Base-by-base conservation (phyloP, 345 rosid genomes). In the Eucalyptus regnans region DNA sequence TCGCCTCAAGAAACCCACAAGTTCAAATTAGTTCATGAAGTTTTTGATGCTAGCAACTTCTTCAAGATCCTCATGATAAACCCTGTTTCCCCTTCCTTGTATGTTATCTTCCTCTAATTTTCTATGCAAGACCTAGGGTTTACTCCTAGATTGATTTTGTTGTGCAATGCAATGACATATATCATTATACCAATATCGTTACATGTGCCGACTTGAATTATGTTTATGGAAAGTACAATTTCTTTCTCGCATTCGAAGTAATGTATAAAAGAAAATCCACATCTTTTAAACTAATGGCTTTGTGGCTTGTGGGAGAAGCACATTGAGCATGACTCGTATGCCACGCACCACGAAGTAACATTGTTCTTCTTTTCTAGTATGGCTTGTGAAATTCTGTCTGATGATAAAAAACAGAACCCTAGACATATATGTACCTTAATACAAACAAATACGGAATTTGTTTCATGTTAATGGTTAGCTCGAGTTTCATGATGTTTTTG, bases 41-140 rank as follows among this genome's bases (percentile, higher is more conserved):
- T 97, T 88, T 97, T 95, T 84, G 98, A 98, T 46, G 99, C 99
- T 81, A 97, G 98, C 90, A 97, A 97, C 88, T 98, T 97, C 93
- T 95, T 97, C 81, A 97, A 96, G 93, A 92, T 96, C 96, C 94
- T 97, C 46, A 92, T 93, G 98, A 98, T 95, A 93, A 66, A 71
- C 25, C 46, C 44, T 33, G 10, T 71, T 71, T 71, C 81, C 81
- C 81, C 7, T 68, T 31, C 43, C 79, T 68, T 18, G 46, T 3
- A 9, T 17, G 5, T 71, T 37, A 9, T 71, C 81, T 5, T 71
- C 81, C 13, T 18, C 13, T 71, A 33, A 71, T 5, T 18, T 71
- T 71, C 46, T 71, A 33, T 20, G 46, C 41, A 71, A 33, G 81
- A 18, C 13, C 81, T 71, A 18, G 81, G 68, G 68, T 12, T 60